These are phyloP conservation scores for Backusella macrospora DNA, from an alignment of 192 early-diverging fungal species.

Conservation along the genomic window DNA sequence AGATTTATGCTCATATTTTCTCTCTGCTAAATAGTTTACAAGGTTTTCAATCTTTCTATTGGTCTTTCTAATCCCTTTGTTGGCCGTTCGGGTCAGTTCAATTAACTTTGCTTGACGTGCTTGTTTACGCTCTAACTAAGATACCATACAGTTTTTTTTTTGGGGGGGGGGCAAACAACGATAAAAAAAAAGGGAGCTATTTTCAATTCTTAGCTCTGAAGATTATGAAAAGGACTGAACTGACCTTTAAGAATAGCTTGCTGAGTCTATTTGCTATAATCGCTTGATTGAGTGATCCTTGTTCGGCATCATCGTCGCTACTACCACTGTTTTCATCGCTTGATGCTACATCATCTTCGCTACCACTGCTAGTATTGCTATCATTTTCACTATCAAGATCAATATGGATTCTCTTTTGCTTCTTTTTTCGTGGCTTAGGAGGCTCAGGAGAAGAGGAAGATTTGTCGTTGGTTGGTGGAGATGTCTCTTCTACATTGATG, in stretches of 20 bases:
- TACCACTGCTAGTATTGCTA: neutral
- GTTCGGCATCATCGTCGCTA: neutral
- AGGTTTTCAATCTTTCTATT: neutral
- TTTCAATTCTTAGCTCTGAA: neutral
- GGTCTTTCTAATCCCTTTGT: constrained; percentile 6
- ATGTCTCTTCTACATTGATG: neutral
- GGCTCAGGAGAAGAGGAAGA: neutral
- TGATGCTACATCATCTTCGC: neutral
- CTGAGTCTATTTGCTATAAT: neutral
- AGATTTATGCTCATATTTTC: neutral
- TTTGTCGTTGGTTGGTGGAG: neutral
- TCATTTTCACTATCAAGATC: constrained; percentile 6
- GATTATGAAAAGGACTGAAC: neutral
- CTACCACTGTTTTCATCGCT: neutral
- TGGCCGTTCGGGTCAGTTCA: neutral
- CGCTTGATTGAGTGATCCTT: neutral
- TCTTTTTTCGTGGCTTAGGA: neutral
- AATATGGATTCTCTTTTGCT: neutral
- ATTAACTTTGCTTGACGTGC: constrained; percentile 5
- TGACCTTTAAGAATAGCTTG: constrained; percentile 7
- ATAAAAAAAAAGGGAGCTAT: neutral
- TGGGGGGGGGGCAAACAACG: no score
- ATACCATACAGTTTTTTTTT: neutral
- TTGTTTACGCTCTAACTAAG: constrained; percentile 8
- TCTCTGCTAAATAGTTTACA: neutral